Base-by-base conservation (phyloP, 805 yeast genomes). In the Hanseniaspora thailandica region DNA sequence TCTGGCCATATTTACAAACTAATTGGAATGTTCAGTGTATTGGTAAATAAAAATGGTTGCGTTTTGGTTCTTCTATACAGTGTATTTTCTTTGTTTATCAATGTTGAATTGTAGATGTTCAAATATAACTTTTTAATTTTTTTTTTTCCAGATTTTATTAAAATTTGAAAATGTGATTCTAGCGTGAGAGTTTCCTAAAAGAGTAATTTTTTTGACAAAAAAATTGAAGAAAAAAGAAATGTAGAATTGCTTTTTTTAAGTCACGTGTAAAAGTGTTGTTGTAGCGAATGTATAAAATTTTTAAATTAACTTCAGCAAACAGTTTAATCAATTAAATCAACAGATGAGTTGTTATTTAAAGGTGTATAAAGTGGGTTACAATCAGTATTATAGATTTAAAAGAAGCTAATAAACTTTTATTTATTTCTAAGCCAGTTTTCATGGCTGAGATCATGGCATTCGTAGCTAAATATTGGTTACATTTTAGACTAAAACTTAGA, bases 1-100 rank as follows among this genome's bases (percentile, higher is more conserved):
- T 71, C 77, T 77, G 30, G 40, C 52, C 69, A 76, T 81, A 45
- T 13, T 44, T 43, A 23, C 5, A 12, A 45, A 17, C 4, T 43
- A 43, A 5, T 23, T 38, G 10, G 6, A n/a, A 38, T 20, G 5
- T 26, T 26, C 8, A 26, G 8, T 38, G 5, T 47, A 25, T 4
- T 23, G 19, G 5, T 34, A 9, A 13, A 34, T 13, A 17, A 35
- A n/a, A 23, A 31, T 30, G 28, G 23, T 5, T 44, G 36, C 4
- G 8, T 25, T 10, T 35, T 46, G 33, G 48, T 25, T 36, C n/a
- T n/a, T n/a, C n/a, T n/a, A 20, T 36, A 10, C 20, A 10, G 13
- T 2, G 7, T 20, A 5, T 33, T 33, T 34, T 38, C 12, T 33
- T 20, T 15, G n/a, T 47, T n/a, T 12, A 25, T 28, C 8, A 17